Conservation (phyloP, 345 rosid species). For the Reutealis trisperma region DNA sequence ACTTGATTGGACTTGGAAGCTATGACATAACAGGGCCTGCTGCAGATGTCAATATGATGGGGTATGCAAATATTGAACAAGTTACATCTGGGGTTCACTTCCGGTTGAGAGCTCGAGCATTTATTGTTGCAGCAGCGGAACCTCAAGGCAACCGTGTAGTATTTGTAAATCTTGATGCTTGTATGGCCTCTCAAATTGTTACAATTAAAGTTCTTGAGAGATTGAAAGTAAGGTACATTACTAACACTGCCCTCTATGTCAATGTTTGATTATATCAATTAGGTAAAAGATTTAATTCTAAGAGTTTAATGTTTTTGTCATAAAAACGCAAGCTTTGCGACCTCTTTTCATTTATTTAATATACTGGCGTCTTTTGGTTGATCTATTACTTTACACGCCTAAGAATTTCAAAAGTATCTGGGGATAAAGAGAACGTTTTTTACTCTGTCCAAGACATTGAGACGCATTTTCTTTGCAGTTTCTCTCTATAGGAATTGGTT, state of each 20-base stretch:
- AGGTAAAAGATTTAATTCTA: neutral
- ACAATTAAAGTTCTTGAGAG: conserved; percentile 83
- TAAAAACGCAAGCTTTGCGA: neutral
- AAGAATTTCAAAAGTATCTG: neutral
- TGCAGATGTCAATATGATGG: conserved; percentile 98
- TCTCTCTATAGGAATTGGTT: neutral
- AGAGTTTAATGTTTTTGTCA: neutral
- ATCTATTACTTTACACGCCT: neutral
- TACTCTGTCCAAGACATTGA: neutral
- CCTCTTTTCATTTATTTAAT: neutral
- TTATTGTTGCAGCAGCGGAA: conserved; percentile 60
- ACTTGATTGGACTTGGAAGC: conserved; percentile 87
- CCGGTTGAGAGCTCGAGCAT: conserved; percentile 81
- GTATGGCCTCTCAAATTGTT: conserved; percentile 92
- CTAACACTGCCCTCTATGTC: no score
- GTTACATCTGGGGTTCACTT: conserved; percentile 78
- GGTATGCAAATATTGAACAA: conserved; percentile 82
- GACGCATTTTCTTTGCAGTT: neutral
- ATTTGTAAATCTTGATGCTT: conserved; percentile 88
- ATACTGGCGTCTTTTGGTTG: neutral
- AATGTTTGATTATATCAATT: neutral
- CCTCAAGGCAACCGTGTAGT: conserved; percentile 69
- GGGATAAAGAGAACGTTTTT: neutral
- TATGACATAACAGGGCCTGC: conserved; percentile 96
- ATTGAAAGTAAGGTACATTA: conserved; percentile 66